Evolutionary conservation across 495 filamentous ascomycete species (phyloP), one percentile per base, ranked within the genome.

Genomic region (Aspergillus haitiensis): DNA sequence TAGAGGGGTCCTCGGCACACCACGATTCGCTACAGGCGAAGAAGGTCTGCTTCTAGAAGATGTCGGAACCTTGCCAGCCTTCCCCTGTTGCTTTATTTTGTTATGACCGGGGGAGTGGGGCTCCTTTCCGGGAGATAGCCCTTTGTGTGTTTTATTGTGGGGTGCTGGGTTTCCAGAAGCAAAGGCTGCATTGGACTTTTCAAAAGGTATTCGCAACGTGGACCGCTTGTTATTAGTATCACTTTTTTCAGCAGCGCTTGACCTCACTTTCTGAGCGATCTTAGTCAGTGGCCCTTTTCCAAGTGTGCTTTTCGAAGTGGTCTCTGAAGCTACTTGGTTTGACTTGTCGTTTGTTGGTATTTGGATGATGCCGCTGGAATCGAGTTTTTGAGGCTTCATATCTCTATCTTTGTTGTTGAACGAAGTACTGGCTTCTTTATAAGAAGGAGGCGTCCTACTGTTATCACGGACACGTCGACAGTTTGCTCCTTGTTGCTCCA

Each of bases 1-100:
- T 16, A 75, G 69, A 2, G 78, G 75, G 8, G 75, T 62, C 53
- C 72, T 72, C 54, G 80, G 76, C n/a, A 76, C 59, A 18, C 76
- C 69, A 55, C 72, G 64, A 48, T 76, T 78, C 21, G 75, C 66
- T 12, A 60, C 64, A 34, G 74, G 65, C 0, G 64, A 55, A 0
- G 69, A 64, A 21, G 58, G 1, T 16, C 57, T 37, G 35, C 21
- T 45, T n/a, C 55, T 60, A 6, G 59, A 47, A 13, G 36, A 27
- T 27, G 46, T 27, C 3, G 51, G 11, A 7, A 58, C 18, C 21
- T 70, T 67, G 8, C 40, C 60, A 15, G 61, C 35, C 3, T 59
- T 62, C 52, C 36, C 53, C 13, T 62, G 65, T 18, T 57, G 40
- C 2, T 52, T 49, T 18, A 61, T 33, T 33, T 52, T 64, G 16